phyloP scores from a whole-genome alignment of 768 basidiomycete genomes.

The Exsudoporus frostii region DNA sequence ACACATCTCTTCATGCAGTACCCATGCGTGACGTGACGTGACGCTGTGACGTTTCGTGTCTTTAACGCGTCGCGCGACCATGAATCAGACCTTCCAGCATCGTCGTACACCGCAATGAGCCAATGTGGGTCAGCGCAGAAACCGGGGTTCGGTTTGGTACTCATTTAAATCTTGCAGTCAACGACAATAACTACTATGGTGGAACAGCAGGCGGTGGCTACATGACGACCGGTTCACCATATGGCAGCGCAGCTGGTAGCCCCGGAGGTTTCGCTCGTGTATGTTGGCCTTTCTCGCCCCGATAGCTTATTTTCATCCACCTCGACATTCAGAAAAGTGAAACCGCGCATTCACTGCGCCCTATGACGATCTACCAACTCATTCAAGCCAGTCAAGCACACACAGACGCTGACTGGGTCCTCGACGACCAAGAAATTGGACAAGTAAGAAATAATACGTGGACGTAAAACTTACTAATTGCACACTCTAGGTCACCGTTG shows the following conservation, averaged over 20 bases:
- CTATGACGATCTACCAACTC: slow-evolving; percentile 77
- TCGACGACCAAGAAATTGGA: slow-evolving; percentile 78
- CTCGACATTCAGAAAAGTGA: slow-evolving; percentile 32
- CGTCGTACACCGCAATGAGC: slow-evolving; percentile 34
- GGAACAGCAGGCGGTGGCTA: slow-evolving; percentile 53
- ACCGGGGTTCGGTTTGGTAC: neutral
- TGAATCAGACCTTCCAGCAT: neutral
- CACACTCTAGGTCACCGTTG: slow-evolving; percentile 57
- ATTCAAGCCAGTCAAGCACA: slow-evolving; percentile 76
- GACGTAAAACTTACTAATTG: neutral
- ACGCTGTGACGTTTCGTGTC: slow-evolving; percentile 28
- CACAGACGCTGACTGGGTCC: slow-evolving; percentile 82
- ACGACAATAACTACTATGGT: slow-evolving; percentile 42
- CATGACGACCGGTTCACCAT: slow-evolving; percentile 58
- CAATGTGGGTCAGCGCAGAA: slow-evolving; percentile 34
- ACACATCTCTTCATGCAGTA: neutral
- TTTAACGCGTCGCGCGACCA: slow-evolving; percentile 19
- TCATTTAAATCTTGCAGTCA: slow-evolving; percentile 16
- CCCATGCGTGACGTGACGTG: slow-evolving; percentile 10
- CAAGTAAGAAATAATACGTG: slow-evolving; percentile 49
- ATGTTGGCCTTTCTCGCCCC: slow-evolving; percentile 14
- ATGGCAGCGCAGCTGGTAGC: slow-evolving; percentile 52
- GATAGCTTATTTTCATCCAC: neutral
- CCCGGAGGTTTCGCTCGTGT: slow-evolving; percentile 52
- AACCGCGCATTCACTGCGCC: slow-evolving; percentile 53